Evolutionary conservation across 345 rosid genomes (phyloP), one percentile per base, ranked within the genome.

Genomic region (Citrus trifoliata): DNA sequence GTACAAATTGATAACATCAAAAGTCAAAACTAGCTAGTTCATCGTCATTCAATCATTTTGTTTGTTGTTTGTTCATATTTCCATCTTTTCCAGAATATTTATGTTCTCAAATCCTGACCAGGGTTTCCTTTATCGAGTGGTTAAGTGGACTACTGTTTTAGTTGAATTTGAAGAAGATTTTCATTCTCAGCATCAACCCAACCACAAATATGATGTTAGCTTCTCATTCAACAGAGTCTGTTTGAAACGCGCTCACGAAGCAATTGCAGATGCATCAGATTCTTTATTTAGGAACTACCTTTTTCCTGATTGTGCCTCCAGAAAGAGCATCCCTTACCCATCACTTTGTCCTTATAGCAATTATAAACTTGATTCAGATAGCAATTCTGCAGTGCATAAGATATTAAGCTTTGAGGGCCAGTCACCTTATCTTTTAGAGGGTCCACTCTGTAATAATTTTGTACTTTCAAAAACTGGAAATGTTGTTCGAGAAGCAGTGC

Each of bases 191-290:
- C 85, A 87, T 65, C 30, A 2, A 37, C 16, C 86, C 19, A 72
- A 71, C 42, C 16, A n/a, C 64, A 82, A 56, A 74, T 85, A 87
- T 60, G 81, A 87, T 58, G 75, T 87, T 63, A 79, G 83, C 78
- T 84, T 84, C 83, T 87, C 89, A 48, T 84, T 82, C 78, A 87
- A 84, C 76, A 78, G 89, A 82, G 83, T 82, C 19, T 84, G 85
- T 77, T 71, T 82, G 28, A 82, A 84, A 71, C 79, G 89, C 77
- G 84, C 83, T 69, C 86, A 82, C 51, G 81, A 85, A 67, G 90
- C 88, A 30, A 68, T 83, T 19, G 78, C 80, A 80, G 83, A 84
- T 22, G 82, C 76, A 10, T 62, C 85, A 0, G 74, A 67, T 78
- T 76, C 82, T 76, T 61, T 60, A 27, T 73, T 85, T 46, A 9